These are phyloP conservation scores for Populus ilicifolia DNA, from an alignment of 345 rosid species.

Conservation along the genomic window DNA sequence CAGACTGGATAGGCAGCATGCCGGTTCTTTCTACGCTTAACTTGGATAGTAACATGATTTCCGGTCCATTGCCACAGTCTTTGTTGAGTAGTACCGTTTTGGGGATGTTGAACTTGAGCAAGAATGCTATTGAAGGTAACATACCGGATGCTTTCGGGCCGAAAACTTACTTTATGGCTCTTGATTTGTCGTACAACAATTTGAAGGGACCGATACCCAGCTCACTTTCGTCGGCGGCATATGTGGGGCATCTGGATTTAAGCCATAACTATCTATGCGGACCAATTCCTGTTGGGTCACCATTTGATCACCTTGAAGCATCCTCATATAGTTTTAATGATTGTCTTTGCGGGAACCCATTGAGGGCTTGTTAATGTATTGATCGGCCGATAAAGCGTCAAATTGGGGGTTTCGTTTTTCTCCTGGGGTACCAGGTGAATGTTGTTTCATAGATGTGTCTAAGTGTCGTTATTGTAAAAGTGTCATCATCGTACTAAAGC, in stretches of 20 bases:
- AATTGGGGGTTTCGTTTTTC: not conserved
- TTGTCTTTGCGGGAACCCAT: slow-evolving; percentile 81
- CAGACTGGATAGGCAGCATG: slow-evolving; percentile 66
- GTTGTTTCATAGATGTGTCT: not conserved
- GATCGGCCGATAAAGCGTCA: not conserved
- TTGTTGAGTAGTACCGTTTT: slow-evolving; percentile 54
- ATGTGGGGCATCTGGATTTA: slow-evolving; percentile 74
- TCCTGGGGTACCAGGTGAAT: not conserved
- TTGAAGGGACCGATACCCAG: slow-evolving; percentile 64
- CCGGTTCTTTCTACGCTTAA: slow-evolving; percentile 71
- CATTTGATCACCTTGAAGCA: slow-evolving; percentile 69
- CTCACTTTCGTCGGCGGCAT: slow-evolving; percentile 54
- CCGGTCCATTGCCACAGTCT: slow-evolving; percentile 56
- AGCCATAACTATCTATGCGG: slow-evolving; percentile 93
- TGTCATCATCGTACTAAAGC: not conserved
- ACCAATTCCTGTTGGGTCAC: slow-evolving; percentile 67
- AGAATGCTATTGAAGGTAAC: slow-evolving; percentile 62
- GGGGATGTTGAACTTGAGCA: slow-evolving; percentile 71
- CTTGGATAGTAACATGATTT: slow-evolving; percentile 55
- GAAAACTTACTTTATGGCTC: slow-evolving; percentile 60
- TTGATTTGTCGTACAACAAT: slow-evolving; percentile 69
- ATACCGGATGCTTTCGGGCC: slow-evolving; percentile 80
- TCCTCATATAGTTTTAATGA: slow-evolving; percentile 67
- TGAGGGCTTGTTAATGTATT: slow-evolving; percentile 49
- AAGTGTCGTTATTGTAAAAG: not conserved